Evolutionary conservation across 2,329 filamentous ascomycete species (phyloP).

Genomic region (Alternaria sp.): DNA sequence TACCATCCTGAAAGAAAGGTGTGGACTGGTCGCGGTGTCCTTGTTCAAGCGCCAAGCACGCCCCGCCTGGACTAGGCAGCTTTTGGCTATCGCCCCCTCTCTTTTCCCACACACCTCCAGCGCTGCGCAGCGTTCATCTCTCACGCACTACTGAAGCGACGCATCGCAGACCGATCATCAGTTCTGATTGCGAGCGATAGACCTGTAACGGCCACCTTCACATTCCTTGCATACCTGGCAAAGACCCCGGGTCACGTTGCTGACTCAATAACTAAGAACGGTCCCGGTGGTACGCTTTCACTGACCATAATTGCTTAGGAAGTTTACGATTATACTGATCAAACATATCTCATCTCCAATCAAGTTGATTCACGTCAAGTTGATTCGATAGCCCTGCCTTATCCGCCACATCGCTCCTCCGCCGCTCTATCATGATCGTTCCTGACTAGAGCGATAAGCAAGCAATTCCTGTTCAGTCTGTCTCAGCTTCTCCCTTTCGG

Average conservation of each 20-base stretch:
- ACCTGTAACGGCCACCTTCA: background rate
- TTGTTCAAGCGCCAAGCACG: background rate
- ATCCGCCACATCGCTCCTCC: background rate
- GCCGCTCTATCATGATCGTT: background rate
- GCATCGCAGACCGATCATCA: background rate
- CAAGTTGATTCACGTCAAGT: background rate
- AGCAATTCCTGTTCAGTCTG: background rate
- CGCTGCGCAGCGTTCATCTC: background rate
- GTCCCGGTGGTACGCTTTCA: background rate
- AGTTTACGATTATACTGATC: background rate
- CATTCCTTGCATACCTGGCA: background rate
- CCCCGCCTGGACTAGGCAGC: background rate
- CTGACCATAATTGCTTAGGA: background rate
- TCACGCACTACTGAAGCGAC: background rate
- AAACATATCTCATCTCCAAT: background rate
- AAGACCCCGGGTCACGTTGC: background rate
- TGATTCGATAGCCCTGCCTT: background rate
- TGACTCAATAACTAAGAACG: background rate
- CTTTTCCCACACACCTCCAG: background rate
- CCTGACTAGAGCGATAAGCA: background rate
- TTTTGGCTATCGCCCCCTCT: background rate
- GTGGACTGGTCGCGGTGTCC: background rate
- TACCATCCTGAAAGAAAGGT: background rate
- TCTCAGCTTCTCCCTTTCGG: background rate
- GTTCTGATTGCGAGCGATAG: background rate